These are phyloP conservation scores for Metschnikowia borealis DNA, from an alignment of 805 yeast species.

Conservation along the genomic window DNA sequence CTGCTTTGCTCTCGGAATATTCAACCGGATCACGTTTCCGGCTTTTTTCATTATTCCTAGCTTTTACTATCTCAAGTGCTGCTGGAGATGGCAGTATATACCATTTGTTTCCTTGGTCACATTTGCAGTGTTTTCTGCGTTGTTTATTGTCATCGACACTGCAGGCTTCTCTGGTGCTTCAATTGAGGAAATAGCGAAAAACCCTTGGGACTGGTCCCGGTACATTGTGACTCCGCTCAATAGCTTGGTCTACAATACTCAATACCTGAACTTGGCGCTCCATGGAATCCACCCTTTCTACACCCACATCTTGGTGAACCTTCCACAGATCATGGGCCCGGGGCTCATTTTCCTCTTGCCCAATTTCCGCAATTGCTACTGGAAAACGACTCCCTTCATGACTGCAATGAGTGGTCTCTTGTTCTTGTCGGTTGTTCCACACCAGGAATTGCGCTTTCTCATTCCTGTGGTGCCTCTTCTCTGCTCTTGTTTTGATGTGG, in stretches of 20 bases:
- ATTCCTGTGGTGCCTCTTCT: conserved; percentile 73
- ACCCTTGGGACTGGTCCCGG: conserved; percentile 17
- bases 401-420: conserved; percentile 59
- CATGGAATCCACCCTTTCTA: conserved; percentile 85
- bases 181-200: conserved; percentile 1
- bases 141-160: conserved; percentile 56
- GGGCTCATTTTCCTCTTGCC: conserved; percentile 44
- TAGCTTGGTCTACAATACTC: conserved; percentile 67
- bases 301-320: conserved; percentile 68
- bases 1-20: conserved; percentile 61
- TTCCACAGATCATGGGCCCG: conserved; percentile 86
- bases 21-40: conserved; percentile 81
- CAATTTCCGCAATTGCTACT: conserved; percentile 31
- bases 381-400: conserved; percentile 52
- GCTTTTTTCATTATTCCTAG: conserved; percentile 70
- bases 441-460: conserved; percentile 90
- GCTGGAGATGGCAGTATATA: conserved; percentile 31
- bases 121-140: conserved; percentile 29
- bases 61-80: conserved; percentile 41
- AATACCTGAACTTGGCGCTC: conserved; percentile 50
- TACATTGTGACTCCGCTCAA: conserved; percentile 70
- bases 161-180: conserved; percentile 24
- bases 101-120: conserved; percentile 27
- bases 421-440: conserved; percentile 70
- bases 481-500: conserved; percentile 53